Evolutionary conservation across 352 stramenopile genomes (phyloP).

Genomic region (Phytopythium mirpurense): DNA sequence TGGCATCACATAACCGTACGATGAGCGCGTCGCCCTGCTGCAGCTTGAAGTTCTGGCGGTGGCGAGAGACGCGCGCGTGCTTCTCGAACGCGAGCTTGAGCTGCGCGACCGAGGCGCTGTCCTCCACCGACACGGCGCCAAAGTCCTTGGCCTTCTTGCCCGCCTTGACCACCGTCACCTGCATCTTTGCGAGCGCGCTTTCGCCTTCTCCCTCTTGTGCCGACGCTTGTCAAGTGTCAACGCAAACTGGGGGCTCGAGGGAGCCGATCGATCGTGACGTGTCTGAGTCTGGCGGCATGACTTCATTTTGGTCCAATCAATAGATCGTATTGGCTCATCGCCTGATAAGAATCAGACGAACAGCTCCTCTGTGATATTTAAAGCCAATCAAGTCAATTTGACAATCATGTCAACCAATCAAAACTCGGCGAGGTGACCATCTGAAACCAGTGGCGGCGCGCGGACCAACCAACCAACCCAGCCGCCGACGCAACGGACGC

Average conservation of each 20-base stretch:
- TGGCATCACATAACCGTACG: constrained; percentile 6
- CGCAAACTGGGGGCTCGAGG: too few species aligned
- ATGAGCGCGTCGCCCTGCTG: constrained; percentile 24
- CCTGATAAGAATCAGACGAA: too few species aligned
- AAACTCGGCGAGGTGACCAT: too few species aligned
- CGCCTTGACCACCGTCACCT: constrained; percentile 56
- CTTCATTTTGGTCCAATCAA: constrained; percentile 7
- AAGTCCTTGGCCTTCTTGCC: constrained; percentile 54
- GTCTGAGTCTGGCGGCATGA: constrained; percentile 8
- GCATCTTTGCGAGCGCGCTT: constrained; percentile 40
- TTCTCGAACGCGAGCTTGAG: constrained; percentile 64
- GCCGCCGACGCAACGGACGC: not conserved
- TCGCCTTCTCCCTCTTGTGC: too few species aligned
- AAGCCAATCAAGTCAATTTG: not conserved
- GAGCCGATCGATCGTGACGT: not conserved
- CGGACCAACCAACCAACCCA: not conserved
- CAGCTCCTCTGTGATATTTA: not conserved
- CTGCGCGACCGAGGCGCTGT: constrained; percentile 31
- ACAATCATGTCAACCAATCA: too few species aligned
- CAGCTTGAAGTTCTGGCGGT: constrained; percentile 66
- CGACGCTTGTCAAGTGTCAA: too few species aligned
- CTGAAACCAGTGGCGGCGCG: not conserved
- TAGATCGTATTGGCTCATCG: not conserved
- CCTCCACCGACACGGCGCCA: constrained; percentile 30
- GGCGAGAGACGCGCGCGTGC: constrained; percentile 36